phyloP scores from a whole-genome alignment of 2,329 filamentous ascomycete species.

The Cladosporium sp. region DNA sequence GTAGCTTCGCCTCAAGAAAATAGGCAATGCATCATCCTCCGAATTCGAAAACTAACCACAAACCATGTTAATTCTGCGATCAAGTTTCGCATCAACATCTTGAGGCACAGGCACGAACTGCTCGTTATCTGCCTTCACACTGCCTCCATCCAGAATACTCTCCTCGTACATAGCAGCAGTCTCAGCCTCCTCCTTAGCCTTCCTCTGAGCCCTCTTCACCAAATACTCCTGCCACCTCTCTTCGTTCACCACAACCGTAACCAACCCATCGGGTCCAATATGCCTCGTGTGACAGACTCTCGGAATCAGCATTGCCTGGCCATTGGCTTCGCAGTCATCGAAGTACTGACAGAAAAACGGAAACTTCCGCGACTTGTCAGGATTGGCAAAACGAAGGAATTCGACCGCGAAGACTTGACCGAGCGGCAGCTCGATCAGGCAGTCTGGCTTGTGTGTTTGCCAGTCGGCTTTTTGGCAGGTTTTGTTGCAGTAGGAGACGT shows the following conservation, averaged over 20 bases:
- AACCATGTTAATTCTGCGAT: too few species aligned
- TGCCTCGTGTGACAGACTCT: not conserved
- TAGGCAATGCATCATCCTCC: too few species aligned
- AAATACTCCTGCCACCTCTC: not conserved
- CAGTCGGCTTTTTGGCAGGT: conserved; percentile 33
- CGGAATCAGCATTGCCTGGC: not conserved
- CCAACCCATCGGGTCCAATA: not conserved
- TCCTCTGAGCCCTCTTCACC: not conserved
- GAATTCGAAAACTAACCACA: too few species aligned
- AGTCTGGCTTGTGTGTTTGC: conserved; percentile 29
- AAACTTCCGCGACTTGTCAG: not conserved
- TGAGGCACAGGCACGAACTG: not conserved
- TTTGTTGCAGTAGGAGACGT: conserved; percentile 28
- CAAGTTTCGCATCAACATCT: too few species aligned
- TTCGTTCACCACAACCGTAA: not conserved
- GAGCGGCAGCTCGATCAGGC: not conserved
- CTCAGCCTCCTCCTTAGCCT: not conserved
- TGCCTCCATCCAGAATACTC: not conserved
- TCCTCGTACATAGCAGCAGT: not conserved
- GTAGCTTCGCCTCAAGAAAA: too few species aligned
- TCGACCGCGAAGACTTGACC: too few species aligned
- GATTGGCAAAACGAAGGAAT: too few species aligned
- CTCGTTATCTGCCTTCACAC: not conserved
- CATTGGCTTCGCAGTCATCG: not conserved
- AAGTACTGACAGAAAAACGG: not conserved